Percentiles rank a stretch among this genome's conserved stretches.
Conservation (phyloP, 257 asterid species). For the Coffea canephora region DNA sequence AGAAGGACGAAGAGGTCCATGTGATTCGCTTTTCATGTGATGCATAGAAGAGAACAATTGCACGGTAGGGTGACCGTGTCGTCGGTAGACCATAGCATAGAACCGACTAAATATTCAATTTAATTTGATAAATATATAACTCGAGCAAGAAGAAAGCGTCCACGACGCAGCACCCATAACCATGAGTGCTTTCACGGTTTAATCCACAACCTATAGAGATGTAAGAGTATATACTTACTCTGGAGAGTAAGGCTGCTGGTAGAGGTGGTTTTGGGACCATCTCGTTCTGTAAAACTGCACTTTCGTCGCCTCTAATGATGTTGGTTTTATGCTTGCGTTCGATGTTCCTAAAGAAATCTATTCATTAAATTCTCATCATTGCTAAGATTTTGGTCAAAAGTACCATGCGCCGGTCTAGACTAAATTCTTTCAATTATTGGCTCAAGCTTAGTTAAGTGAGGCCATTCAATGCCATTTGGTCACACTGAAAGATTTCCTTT, state of each 20-base stretch:
- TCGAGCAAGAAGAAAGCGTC: background rate
- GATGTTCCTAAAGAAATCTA: too few relatives aligned
- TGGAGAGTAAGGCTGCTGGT: background rate
- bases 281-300: background rate
- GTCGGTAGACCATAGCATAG: background rate
- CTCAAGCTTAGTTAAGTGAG: background rate
- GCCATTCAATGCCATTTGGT: constrained; percentile 11
- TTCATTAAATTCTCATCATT: constrained; percentile 9
- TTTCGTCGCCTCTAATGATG: background rate
- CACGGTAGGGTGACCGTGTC: background rate
- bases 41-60: too few relatives aligned
- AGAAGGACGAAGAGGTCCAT: background rate
- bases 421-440: background rate
- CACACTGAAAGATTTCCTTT: background rate
- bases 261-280: background rate
- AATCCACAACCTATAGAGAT: background rate
- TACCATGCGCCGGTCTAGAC: constrained; percentile 5
- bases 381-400: background rate
- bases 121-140: too few relatives aligned
- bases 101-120: background rate
- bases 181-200: too few relatives aligned
- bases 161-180: too few relatives aligned
- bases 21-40: background rate
- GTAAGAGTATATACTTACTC: too few relatives aligned
- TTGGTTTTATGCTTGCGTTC: background rate